A percentile compares a stretch with the other conserved stretches of the same genome.
phyloP scores from a whole-genome alignment of 805 yeast genomes.

The Kluyveromyces siamensis region DNA sequence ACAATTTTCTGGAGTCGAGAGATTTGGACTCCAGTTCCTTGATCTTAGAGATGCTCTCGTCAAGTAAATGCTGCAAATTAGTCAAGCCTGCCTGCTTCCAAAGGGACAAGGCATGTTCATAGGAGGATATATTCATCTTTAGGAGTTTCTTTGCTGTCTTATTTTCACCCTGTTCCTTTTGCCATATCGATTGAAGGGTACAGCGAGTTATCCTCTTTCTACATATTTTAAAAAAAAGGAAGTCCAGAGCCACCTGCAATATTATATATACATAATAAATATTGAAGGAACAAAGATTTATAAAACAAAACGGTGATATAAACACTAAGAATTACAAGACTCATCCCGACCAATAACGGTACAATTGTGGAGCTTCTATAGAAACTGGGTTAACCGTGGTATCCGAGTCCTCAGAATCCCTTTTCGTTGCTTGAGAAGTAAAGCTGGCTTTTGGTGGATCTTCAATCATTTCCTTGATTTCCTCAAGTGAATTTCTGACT shows the following conservation, averaged over 20 bases:
- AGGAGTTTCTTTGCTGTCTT: background rate
- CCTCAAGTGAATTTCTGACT: slow-evolving; percentile 12
- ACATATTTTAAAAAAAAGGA: no score
- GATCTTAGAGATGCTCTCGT: slow-evolving; percentile 63
- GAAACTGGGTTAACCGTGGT: slow-evolving; percentile 45
- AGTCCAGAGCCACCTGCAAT: no score
- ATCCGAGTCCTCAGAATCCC: slow-evolving; percentile 17
- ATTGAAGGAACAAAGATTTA: background rate
- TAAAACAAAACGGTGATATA: background rate
- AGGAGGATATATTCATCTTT: slow-evolving; percentile 22
- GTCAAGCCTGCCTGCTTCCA: slow-evolving; percentile 75
- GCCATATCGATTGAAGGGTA: background rate
- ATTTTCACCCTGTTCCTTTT: background rate
- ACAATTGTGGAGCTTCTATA: slow-evolving; percentile 50
- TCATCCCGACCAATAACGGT: slow-evolving; percentile 59
- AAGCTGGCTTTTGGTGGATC: slow-evolving; percentile 26
- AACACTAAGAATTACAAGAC: background rate
- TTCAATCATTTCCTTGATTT: slow-evolving; percentile 19
- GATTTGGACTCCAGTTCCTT: slow-evolving; percentile 63
- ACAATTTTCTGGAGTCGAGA: slow-evolving; percentile 57
- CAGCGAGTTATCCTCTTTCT: background rate
- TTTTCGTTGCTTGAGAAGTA: slow-evolving; percentile 12
- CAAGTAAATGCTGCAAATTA: slow-evolving; percentile 60
- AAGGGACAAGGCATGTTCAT: slow-evolving; percentile 47
- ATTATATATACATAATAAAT: background rate